Percentiles rank a stretch among this genome's conserved stretches.
phyloP scores from a whole-genome alignment of 306 rosid genomes.

The Cercis canadensis region DNA sequence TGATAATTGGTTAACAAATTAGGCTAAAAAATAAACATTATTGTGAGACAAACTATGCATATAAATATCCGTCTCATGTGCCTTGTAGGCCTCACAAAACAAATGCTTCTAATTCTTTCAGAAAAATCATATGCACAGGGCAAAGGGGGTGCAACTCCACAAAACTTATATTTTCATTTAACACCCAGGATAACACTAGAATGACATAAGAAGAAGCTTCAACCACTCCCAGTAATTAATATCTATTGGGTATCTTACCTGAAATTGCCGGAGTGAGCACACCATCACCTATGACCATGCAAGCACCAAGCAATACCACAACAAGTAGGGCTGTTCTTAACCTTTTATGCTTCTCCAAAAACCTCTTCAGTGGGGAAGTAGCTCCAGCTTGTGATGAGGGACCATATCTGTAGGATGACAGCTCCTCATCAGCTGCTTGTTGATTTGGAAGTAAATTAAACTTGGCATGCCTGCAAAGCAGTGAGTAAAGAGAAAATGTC shows the following conservation, averaged over 20 bases:
- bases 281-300: slow-evolving; percentile 94
- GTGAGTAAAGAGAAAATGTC: slow-evolving; percentile 85
- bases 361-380: slow-evolving; percentile 67
- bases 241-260: slow-evolving; percentile 41
- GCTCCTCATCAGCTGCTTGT: slow-evolving; percentile 93
- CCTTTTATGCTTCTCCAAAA: slow-evolving; percentile 82
- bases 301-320: slow-evolving; percentile 79
- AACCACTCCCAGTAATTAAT: not conserved
- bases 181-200: not conserved
- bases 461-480: slow-evolving; percentile 87
- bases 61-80: no score
- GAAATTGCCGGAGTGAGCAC: slow-evolving; percentile 93
- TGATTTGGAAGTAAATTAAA: slow-evolving; percentile 86
- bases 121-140: not conserved
- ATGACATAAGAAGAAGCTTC: slow-evolving; percentile 11
- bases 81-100: no score
- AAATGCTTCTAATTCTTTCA: not conserved
- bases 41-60: no score
- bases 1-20: no score
- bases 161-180: no score
- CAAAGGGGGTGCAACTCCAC: not conserved
- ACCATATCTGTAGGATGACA: slow-evolving; percentile 77
- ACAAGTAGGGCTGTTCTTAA: slow-evolving; percentile 69
- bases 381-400: slow-evolving; percentile 61
- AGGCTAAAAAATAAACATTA: no score